Evolutionary conservation across 805 yeast species (phyloP), one percentile per base, ranked within the genome.

Genomic region (Pichia manshurica): DNA sequence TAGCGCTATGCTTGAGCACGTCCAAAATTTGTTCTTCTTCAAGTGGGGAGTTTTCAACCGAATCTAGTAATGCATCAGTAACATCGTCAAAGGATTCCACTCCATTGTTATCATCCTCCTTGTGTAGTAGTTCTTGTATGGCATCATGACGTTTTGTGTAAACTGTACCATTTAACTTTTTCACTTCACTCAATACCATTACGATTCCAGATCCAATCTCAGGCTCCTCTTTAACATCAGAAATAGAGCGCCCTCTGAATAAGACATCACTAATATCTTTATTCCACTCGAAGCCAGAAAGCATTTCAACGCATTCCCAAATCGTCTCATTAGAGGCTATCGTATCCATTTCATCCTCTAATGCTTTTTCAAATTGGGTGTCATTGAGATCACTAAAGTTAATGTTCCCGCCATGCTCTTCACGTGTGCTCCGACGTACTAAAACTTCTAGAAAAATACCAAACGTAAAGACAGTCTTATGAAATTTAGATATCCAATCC

Each of bases 391-490:
- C 29, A 28, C 35, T 7, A 22, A 39, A 16, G 12, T 17, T 40
- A n/a, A 35, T n/a, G 19, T 20, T 20, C 4, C 22, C 8, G n/a
- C 19, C 36, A 15, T 33, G 12, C 9, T 12, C n/a, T 22, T 42
- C 43, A 19, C 47, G 34, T 16, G 32, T 25, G 3, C 52, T 44
- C 7, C 43, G 28, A 22, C 56, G 43, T 13, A 48, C 21, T 12
- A 53, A 44, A 22, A 53, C 50, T 42, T 53, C 56, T 16, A 50
- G 17, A 16, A 53, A 48, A 16, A 50, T 41, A 19, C 51, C 47
- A 44, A 48, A 50, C 37, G 32, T 48, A 13, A 38, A 37, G 4
- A 50, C 29, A 10, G 39, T 48, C 13, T 42, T 44, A 36, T 46
- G 47, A 21, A 50, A 53, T 19, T 42, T 44, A 4, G 19, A 23